Base-by-base conservation (phyloP, 169 alveolate genomes). In the Eimeria sp. region DNA sequence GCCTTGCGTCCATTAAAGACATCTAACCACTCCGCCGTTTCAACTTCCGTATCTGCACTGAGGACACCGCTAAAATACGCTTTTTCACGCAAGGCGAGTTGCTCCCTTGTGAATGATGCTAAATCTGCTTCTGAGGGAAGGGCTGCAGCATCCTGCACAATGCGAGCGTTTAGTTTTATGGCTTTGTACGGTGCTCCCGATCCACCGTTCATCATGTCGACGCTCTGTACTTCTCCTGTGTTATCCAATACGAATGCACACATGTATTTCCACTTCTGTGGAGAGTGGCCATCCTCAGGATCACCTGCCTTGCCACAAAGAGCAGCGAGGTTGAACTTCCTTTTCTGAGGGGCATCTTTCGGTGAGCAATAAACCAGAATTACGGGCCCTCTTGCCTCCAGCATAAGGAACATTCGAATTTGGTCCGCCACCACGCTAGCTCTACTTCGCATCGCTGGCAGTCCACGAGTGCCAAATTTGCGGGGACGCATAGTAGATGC, bases 331-430 rank as follows among this genome's bases (percentile, higher is more conserved):
- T 49, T 51, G 13, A 57, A 87, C 25, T 13, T 20, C 83, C 34
- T 87, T 65, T 65, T 87, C 63, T 27, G 65, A 4, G 65, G 83
- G 47, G 27, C 34, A 22, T 22, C 30, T 11, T 87, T 70, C 30
- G 94, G 63, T 27, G 65, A 65, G 27, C 67, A 43, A 30, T 87
- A 87, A 40, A 87, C 83, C 63, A 87, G 70, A 20, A 87, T 30
- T 40, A 43, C 84, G 67, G 94, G 94, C 18, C 94, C 94, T 47
- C 94, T 63, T 63, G 94, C 94, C 70, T 87, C 94, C 94, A 87
- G 27, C 83, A 87, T 34, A 22, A 87, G 83, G 20, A 87, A 63
- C 94, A 87, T 87, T 11, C 94, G 27, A 30, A 63, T n/a, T 16
- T 57, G 72, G 30, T 87, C 94, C 67, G 6, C 4, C 65, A 25